Base-by-base conservation (phyloP, 768 basidiomycete species). In the Gloeostereum incarnatum region DNA sequence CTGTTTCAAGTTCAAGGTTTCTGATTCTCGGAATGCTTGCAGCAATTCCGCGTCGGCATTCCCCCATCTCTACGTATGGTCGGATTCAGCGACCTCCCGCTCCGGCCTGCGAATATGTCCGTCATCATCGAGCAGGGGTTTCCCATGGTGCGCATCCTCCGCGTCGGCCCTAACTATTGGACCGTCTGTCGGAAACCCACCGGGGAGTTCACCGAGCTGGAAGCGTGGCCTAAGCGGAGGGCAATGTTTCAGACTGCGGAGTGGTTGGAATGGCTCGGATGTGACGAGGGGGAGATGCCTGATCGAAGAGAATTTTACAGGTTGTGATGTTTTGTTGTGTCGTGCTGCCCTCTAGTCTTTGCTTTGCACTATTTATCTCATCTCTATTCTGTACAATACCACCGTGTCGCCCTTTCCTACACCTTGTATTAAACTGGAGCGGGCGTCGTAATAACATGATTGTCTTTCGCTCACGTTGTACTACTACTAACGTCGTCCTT, bases 211-310 rank as follows among this genome's bases (percentile, higher is more conserved):
- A 24, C 21, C 38, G 67, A 71, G 41, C 49, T 75, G 22, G 74
- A 73, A 36, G 68, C 66, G 40, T 82, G 78, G 73, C 68, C 78
- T 4, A 66, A 65, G 41, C 55, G 69, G 42, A 59, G 75, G 25
- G 68, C 62, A 16, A 55, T 60, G 44, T 75, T 73, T 45, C 70
- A 77, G 43, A 62, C 65, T 3, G 56, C 54, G 13, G 77, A 81
- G 47, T 81, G 78, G 78, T 59, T 83, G 17, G 77, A 80, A 51
- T 77, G 75, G 63, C 53, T 71, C 25, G 77, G 72, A 0, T 81
- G 80, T 45, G 71, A 71, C 44, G 73, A 78, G 43, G 78, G 36
- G 13, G 24, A 38, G 23, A 27, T 35, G 19, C 53, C 45, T 45
- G 46, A 40, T 35, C 47, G 10, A 18, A 43, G 35, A 43, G 43